phyloP scores from a whole-genome alignment of 1,284 basidiomycete genomes.

The Takashimella tepidaria region DNA sequence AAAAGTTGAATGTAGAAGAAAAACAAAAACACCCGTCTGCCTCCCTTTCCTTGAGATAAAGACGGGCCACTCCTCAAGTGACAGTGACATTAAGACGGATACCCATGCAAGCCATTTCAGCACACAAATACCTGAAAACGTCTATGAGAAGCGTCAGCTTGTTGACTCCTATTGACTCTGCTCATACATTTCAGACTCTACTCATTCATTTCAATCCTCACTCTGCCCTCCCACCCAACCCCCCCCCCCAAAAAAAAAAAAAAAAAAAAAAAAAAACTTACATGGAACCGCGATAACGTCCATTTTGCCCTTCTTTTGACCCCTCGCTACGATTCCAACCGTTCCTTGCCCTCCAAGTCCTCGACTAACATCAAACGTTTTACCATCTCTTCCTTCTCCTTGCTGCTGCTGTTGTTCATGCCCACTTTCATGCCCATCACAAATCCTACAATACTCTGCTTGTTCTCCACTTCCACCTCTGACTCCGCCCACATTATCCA shows the following conservation, averaged over 20 bases:
- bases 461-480: not conserved
- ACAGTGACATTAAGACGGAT: conserved; percentile 50
- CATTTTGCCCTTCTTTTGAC: conserved; percentile 60
- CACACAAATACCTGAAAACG: conserved; percentile 48
- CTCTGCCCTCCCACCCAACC: too few relatives aligned
- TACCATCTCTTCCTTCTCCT: conserved; percentile 4
- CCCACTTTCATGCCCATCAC: conserved; percentile 60
- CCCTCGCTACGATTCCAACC: conserved; percentile 27
- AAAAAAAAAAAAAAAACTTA: conserved; percentile 17
- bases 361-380: conserved; percentile 8
- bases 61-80: conserved; percentile 10
- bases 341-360: conserved; percentile 6
- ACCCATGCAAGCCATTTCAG: conserved; percentile 57
- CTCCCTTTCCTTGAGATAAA: not conserved
- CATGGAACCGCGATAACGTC: conserved; percentile 92
- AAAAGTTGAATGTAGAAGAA: too few relatives aligned
- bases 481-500: conserved; percentile 67
- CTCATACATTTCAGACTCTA: too few relatives aligned
- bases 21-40: not conserved
- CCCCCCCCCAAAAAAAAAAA: too few relatives aligned
- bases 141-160: conserved; percentile 23
- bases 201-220: too few relatives aligned
- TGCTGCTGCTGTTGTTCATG: too few relatives aligned
- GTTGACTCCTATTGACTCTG: too few relatives aligned
- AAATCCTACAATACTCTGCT: conserved; percentile 82